A percentile compares a stretch with the other conserved stretches of the same genome.
Conservation (phyloP, 352 stramenopile genomes). For the Globisporangium viniferum region DNA sequence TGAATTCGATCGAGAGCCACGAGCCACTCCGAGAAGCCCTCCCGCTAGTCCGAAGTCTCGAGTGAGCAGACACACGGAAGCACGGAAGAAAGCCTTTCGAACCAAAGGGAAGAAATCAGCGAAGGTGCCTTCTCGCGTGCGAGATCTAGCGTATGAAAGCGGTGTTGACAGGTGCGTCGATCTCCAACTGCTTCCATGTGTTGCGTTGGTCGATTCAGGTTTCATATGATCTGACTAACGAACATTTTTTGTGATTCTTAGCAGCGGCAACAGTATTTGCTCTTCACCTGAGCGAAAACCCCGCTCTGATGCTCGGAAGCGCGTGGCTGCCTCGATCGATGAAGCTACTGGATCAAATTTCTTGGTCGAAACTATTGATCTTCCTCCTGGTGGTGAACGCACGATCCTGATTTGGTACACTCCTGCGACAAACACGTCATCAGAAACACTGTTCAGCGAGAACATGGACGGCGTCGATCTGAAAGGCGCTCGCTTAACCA, state of each 20-base stretch:
- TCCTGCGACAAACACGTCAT: slow-evolving; percentile 37
- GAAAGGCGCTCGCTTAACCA: slow-evolving; percentile 78
- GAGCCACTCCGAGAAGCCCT: slow-evolving; percentile 40
- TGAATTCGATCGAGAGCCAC: slow-evolving; percentile 81
- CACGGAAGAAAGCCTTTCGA: slow-evolving; percentile 43
- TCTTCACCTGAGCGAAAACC: slow-evolving; percentile 73
- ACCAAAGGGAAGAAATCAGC: slow-evolving; percentile 50
- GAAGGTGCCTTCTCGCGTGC: slow-evolving; percentile 50
- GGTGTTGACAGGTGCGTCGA: slow-evolving; percentile 67
- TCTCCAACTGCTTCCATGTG: background rate
- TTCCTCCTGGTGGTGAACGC: slow-evolving; percentile 81
- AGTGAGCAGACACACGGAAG: slow-evolving; percentile 30
- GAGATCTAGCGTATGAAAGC: slow-evolving; percentile 68
- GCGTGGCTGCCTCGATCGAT: slow-evolving; percentile 39
- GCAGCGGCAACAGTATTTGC: slow-evolving; percentile 52
- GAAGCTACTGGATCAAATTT: slow-evolving; percentile 81
- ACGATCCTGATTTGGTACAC: slow-evolving; percentile 90
- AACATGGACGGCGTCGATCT: slow-evolving; percentile 64
- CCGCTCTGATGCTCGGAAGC: slow-evolving; percentile 44
- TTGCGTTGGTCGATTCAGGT: background rate
- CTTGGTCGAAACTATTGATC: slow-evolving; percentile 82
- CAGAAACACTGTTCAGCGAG: slow-evolving; percentile 37
- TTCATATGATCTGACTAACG: background rate
- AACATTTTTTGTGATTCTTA: background rate
- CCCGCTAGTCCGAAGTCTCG: slow-evolving; percentile 56